Percentiles rank a stretch among this genome's conserved stretches.
These are phyloP conservation scores for Barnettozyma populi DNA, from an alignment of 805 yeast species.

Conservation along the genomic window DNA sequence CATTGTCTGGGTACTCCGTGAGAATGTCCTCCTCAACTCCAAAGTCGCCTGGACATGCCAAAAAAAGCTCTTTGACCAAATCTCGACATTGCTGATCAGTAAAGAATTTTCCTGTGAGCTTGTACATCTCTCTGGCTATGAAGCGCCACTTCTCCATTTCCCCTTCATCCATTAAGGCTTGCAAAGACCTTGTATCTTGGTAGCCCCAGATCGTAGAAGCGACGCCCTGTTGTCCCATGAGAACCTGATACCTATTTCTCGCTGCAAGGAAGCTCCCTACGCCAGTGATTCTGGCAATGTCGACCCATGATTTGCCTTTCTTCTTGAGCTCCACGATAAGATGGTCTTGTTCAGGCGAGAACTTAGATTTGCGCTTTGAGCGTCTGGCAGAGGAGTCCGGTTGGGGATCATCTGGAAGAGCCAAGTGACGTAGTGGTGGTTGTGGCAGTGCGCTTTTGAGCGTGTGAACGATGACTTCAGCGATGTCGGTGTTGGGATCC, in stretches of 20 bases:
- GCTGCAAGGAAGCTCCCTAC: constrained; percentile 70
- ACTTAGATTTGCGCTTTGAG: constrained; percentile 60
- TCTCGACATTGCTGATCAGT: constrained; percentile 52
- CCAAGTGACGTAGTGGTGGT: constrained; percentile 19
- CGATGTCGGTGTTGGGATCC: neutral
- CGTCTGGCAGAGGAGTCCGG: constrained; percentile 42
- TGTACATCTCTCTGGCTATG: constrained; percentile 56
- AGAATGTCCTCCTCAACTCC: constrained; percentile 47
- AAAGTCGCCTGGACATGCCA: constrained; percentile 49
- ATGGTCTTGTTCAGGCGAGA: constrained; percentile 62
- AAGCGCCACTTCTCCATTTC: constrained; percentile 67
- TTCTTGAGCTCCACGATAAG: constrained; percentile 55
- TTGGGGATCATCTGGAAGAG: constrained; percentile 38
- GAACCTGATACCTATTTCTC: constrained; percentile 70
- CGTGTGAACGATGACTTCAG: constrained; percentile 6
- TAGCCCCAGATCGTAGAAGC: constrained; percentile 59
- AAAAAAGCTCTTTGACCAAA: constrained; percentile 46
- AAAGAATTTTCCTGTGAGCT: constrained; percentile 42
- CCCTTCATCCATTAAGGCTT: constrained; percentile 55
- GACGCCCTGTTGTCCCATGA: constrained; percentile 80
- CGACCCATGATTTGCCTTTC: constrained; percentile 66
- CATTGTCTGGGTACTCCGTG: constrained; percentile 23
- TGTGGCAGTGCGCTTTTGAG: constrained; percentile 12
- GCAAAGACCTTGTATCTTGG: constrained; percentile 48
- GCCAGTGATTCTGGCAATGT: constrained; percentile 59